Evolutionary conservation across 768 basidiomycete species (phyloP).

Genomic region (Dioszegia aurantiaca): DNA sequence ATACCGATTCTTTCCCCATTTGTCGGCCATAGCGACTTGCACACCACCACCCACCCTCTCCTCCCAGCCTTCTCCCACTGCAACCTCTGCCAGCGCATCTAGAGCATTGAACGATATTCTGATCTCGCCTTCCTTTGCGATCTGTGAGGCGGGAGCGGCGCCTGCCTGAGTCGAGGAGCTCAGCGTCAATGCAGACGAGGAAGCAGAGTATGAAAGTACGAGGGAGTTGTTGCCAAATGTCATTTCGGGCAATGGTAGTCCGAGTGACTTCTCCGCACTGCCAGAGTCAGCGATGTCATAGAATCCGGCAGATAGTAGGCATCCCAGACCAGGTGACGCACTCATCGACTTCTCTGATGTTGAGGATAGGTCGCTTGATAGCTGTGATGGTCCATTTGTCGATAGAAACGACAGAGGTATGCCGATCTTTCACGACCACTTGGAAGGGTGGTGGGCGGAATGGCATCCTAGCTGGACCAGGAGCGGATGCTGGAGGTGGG

Average conservation of each 20-base stretch:
- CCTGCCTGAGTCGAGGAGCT: slow-evolving; percentile 5
- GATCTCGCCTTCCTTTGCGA: not conserved
- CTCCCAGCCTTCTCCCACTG: slow-evolving; percentile 66
- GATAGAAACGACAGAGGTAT: slow-evolving; percentile 48
- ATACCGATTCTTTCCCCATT: slow-evolving; percentile 86
- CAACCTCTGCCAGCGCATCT: slow-evolving; percentile 67
- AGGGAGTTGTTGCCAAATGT: slow-evolving; percentile 85
- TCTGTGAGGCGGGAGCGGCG: no score
- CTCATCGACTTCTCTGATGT: slow-evolving; percentile 67
- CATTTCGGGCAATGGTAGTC: slow-evolving; percentile 91
- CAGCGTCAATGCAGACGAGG: slow-evolving; percentile 6
- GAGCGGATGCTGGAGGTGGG: slow-evolving; percentile 1
- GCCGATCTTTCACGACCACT: slow-evolving; percentile 1
- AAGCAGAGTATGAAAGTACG: slow-evolving; percentile 60
- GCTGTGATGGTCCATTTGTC: slow-evolving; percentile 48
- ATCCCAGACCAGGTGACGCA: slow-evolving; percentile 23
- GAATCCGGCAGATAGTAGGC: not conserved
- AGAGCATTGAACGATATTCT: slow-evolving; percentile 61
- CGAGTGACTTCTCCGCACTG: slow-evolving; percentile 53
- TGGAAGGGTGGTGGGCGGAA: not conserved
- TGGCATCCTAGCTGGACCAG: slow-evolving; percentile 14
- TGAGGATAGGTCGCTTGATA: slow-evolving; percentile 51
- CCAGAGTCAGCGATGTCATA: no score
- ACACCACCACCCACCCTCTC: slow-evolving; percentile 83
- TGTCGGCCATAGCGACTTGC: slow-evolving; percentile 89